A percentile compares a stretch with the other conserved stretches of the same genome.
Conservation (phyloP, 2,329 filamentous ascomycete genomes). For the Parastagonospora nodorum region DNA sequence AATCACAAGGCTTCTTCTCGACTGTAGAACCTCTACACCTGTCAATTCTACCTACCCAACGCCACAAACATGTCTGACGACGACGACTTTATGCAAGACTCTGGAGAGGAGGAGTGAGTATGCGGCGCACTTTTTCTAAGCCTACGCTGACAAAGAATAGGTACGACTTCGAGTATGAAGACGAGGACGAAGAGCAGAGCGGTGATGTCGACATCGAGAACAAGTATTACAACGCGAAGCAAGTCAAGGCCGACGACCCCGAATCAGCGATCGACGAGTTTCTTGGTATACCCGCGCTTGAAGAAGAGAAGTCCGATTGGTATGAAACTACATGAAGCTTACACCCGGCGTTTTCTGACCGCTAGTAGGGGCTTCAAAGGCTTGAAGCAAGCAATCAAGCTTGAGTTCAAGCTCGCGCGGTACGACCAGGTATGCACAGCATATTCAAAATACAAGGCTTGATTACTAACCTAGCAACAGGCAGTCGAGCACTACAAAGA, state of each 20-base stretch:
- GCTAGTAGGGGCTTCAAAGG: constrained; percentile 82
- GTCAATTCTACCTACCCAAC: background rate
- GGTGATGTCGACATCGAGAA: constrained; percentile 97
- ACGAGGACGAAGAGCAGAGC: constrained; percentile 84
- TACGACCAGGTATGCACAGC: constrained; percentile 71
- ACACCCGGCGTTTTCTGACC: constrained; percentile 17
- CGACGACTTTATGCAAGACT: constrained; percentile 94
- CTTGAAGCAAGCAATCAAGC: constrained; percentile 95
- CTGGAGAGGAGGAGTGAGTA: constrained; percentile 79
- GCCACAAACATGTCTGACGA: constrained; percentile 72
- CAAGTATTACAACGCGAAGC: constrained; percentile 99
- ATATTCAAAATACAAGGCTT: background rate
- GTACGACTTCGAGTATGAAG: constrained; percentile 98
- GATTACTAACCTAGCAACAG: constrained; percentile 53
- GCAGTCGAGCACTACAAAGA: constrained; percentile 91
- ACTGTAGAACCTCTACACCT: background rate
- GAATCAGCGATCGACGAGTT: constrained; percentile 92
- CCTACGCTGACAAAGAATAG: constrained; percentile 51
- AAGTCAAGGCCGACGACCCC: constrained; percentile 85
- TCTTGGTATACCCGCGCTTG: constrained; percentile 80
- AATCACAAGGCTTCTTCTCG: background rate
- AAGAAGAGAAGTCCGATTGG: constrained; percentile 95
- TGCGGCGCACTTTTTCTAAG: background rate
- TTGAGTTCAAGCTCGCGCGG: constrained; percentile 89
- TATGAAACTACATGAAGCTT: constrained; percentile 32